phyloP scores from a whole-genome alignment of 805 yeast species.

The Dipodascus albidus region DNA sequence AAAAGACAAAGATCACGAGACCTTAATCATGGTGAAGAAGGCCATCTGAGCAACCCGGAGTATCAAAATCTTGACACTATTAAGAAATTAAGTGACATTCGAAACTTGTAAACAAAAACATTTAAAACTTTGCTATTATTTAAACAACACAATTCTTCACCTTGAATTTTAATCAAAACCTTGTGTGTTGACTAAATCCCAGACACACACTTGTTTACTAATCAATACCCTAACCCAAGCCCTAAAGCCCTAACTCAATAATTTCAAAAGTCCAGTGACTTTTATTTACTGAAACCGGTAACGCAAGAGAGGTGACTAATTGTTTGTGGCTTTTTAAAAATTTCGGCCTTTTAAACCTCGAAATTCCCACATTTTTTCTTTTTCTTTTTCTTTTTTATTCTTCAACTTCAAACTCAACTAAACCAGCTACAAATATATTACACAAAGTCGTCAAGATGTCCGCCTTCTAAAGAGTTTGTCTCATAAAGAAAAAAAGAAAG shows the following conservation, averaged over 20 bases:
- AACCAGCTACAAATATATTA: neutral
- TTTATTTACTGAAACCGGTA: neutral
- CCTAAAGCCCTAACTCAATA: neutral
- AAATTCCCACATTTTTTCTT: constrained; percentile 3
- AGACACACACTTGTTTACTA: neutral
- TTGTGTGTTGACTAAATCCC: too few species aligned
- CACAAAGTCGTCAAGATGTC: constrained; percentile 7
- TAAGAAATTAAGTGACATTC: neutral
- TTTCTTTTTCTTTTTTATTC: constrained; percentile 2
- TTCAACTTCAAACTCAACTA: neutral
- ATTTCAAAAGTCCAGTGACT: neutral
- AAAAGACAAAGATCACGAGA: too few species aligned
- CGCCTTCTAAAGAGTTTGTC: constrained; percentile 8
- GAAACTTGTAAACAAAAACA: neutral
- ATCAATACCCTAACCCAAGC: neutral
- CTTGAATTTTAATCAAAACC: too few species aligned
- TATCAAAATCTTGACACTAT: neutral
- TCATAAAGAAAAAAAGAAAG: constrained; percentile 4
- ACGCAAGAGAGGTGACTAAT: neutral
- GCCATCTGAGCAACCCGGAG: neutral
- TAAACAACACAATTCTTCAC: too few species aligned
- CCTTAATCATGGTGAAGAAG: too few species aligned
- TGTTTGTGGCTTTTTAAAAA: neutral
- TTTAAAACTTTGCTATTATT: neutral
- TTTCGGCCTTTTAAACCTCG: neutral